These are phyloP conservation scores for Heliamphora exappendiculata DNA, from an alignment of 148 eudicot genomes.

Conservation along the genomic window DNA sequence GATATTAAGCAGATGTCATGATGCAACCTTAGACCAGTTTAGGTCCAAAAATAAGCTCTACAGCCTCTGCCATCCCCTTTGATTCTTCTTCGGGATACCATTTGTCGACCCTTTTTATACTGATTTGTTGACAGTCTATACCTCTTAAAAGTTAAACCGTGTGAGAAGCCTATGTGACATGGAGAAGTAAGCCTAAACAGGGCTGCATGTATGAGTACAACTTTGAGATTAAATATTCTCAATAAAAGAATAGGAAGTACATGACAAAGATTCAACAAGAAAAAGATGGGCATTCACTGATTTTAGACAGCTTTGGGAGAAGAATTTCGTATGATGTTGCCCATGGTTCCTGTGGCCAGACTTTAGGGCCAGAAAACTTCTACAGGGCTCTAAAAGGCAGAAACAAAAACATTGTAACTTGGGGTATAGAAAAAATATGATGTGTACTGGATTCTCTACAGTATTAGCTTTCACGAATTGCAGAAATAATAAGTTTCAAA, in stretches of 20 bases:
- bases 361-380: not conserved
- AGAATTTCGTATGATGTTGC: too few species aligned
- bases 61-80: not conserved
- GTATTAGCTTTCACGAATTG: not conserved
- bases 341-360: too few species aligned
- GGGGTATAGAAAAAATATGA: not conserved
- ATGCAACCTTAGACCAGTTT: not conserved
- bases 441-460: not conserved
- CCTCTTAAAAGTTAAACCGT: not conserved
- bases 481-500: not conserved
- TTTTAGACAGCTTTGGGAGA: too few species aligned
- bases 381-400: not conserved
- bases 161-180: not conserved
- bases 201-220: too few species aligned
- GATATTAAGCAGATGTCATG: not conserved
- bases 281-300: too few species aligned
- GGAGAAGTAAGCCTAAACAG: not conserved
- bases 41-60: not conserved
- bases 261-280: not conserved
- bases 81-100: not conserved
- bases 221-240: too few species aligned
- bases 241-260: not conserved
- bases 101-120: not conserved
- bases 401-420: not conserved
- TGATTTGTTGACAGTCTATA: not conserved